Conservation (phyloP, 2,329 filamentous ascomycete species). For the Diaporthe sp. region DNA sequence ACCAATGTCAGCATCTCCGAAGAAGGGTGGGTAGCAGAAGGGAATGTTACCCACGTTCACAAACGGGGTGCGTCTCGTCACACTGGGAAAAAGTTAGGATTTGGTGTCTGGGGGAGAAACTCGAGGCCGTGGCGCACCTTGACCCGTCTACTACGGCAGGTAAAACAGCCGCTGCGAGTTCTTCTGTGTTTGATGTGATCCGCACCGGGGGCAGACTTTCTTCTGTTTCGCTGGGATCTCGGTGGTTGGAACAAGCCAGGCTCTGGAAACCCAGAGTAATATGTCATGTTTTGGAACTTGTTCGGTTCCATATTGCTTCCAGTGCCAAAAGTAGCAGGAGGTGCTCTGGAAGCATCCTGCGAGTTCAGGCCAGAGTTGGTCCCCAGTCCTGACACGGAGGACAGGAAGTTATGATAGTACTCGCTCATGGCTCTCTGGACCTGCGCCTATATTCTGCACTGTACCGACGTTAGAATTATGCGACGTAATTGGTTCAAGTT, state of each 20-base stretch:
- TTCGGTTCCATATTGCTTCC: conserved; percentile 54
- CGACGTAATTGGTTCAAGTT: background rate
- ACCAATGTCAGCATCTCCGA: conserved; percentile 41
- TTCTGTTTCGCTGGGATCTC: conserved; percentile 64
- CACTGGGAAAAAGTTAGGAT: conserved; percentile 71
- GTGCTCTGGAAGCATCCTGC: conserved; percentile 56
- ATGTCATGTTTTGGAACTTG: conserved; percentile 63
- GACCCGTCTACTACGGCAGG: conserved; percentile 89
- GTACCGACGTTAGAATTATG: background rate
- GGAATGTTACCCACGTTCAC: conserved; percentile 73
- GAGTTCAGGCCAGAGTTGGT: conserved; percentile 39
- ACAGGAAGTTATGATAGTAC: conserved; percentile 69
- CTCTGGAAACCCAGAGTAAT: conserved; percentile 66
- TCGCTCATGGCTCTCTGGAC: conserved; percentile 62
- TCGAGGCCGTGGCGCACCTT: conserved; percentile 66
- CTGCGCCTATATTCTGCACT: background rate
- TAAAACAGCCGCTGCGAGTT: conserved; percentile 93
- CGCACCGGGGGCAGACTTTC: conserved; percentile 64
- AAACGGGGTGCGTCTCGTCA: conserved; percentile 89
- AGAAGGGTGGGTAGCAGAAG: background rate
- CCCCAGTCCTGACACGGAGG: conserved; percentile 64
- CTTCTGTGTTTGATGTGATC: conserved; percentile 93
- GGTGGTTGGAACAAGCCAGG: conserved; percentile 62
- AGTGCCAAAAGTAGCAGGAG: conserved; percentile 50
- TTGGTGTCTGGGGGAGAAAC: background rate